These are phyloP conservation scores for Termitomyces sp. DNA, from an alignment of 768 basidiomycete genomes.

Conservation along the genomic window DNA sequence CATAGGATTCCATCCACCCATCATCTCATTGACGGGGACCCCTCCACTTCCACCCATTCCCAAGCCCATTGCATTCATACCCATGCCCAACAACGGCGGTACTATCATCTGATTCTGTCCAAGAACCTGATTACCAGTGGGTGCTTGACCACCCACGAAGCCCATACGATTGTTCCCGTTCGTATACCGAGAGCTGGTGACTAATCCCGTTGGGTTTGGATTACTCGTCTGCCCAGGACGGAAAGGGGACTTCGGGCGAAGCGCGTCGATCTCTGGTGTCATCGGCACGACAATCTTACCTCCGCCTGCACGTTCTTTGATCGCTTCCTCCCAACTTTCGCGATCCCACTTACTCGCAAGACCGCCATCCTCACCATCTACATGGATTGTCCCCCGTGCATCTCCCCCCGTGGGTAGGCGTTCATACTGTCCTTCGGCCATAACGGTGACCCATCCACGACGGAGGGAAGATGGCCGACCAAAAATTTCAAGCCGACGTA, in stretches of 20 bases:
- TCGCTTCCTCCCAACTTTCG: conserved; percentile 59
- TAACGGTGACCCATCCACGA: conserved; percentile 89
- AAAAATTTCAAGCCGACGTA: conserved; percentile 87
- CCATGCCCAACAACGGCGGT: conserved; percentile 28
- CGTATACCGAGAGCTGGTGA: conserved; percentile 14
- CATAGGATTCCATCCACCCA: conserved; percentile 31
- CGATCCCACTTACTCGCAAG: conserved; percentile 50
- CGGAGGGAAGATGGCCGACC: conserved; percentile 68
- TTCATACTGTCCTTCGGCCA: conserved; percentile 58
- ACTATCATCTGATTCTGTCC: conserved; percentile 29
- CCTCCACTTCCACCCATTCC: conserved; percentile 18
- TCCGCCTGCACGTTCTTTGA: conserved; percentile 48
- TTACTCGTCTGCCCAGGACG: conserved; percentile 27
- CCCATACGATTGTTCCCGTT: conserved; percentile 15
- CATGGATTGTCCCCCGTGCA: conserved; percentile 26
- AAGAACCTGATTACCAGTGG: conserved; percentile 16
- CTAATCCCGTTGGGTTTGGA: conserved; percentile 10
- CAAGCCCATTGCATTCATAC: conserved; percentile 25
- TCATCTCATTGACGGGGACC: conserved; percentile 21
- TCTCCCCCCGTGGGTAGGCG: conserved; percentile 32
- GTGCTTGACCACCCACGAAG: conserved; percentile 19
- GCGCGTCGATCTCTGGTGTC: conserved; percentile 73
- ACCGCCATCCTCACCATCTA: conserved; percentile 36
- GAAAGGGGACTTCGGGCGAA: conserved; percentile 83
- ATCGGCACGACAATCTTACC: conserved; percentile 64